Evolutionary conservation across 1,284 basidiomycete genomes (phyloP).

Genomic region (Apiotrichum brassicae): DNA sequence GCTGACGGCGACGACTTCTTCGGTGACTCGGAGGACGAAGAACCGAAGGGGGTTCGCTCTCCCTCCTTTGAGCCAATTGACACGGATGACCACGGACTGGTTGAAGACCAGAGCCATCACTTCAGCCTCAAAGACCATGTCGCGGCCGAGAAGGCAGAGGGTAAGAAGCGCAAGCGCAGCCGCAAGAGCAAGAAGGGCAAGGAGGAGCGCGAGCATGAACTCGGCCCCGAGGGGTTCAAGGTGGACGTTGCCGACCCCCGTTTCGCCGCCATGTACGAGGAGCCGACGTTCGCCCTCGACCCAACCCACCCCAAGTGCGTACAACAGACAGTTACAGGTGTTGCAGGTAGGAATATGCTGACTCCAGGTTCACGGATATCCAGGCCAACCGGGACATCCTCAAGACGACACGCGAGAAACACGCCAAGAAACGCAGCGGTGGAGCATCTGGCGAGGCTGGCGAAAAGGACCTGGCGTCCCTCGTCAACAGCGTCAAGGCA

Average conservation of each 20-base stretch:
- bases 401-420: constrained; percentile 43
- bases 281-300: constrained; percentile 90
- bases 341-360: constrained; percentile 8
- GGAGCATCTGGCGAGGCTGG: constrained; percentile 12
- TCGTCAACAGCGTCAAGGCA: constrained; percentile 80
- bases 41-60: background rate
- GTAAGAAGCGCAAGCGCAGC: constrained; percentile 54
- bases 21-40: constrained; percentile 50
- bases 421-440: constrained; percentile 17
- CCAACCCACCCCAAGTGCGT: constrained; percentile 88
- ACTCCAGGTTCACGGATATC: constrained; percentile 74
- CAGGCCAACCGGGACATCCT: constrained; percentile 77
- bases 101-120: constrained; percentile 46
- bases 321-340: too few relatives aligned
- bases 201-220: constrained; percentile 56
- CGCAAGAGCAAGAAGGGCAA: constrained; percentile 47
- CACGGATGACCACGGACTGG: constrained; percentile 9
- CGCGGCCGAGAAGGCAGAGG: constrained; percentile 66
- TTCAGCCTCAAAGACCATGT: constrained; percentile 89
- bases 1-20: constrained; percentile 64
- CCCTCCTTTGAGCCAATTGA: background rate
- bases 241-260: constrained; percentile 83
- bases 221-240: constrained; percentile 56
- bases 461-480: constrained; percentile 54
- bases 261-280: constrained; percentile 80